Conservation (phyloP, 2,329 filamentous ascomycete genomes). For the Pseudonectria buxi region DNA sequence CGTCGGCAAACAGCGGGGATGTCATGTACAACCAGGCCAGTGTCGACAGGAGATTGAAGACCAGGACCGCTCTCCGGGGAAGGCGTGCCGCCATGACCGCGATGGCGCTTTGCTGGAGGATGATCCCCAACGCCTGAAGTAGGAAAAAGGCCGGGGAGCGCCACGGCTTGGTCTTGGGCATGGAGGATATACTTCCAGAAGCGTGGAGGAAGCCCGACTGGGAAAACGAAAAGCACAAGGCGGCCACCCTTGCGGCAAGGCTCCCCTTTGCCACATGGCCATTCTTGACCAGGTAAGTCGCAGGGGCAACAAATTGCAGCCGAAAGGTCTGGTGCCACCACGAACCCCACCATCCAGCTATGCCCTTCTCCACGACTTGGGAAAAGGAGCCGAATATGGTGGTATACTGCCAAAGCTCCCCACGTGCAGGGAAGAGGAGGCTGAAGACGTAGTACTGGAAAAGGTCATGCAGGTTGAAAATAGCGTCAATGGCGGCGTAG, state of each 20-base stretch:
- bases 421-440: constrained; percentile 44
- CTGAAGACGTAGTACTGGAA: constrained; percentile 43
- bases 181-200: constrained; percentile 59
- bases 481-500: constrained; percentile 51
- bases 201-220: constrained; percentile 65
- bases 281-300: constrained; percentile 36
- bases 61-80: constrained; percentile 41
- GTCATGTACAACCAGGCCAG: constrained; percentile 63
- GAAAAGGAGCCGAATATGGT: constrained; percentile 48
- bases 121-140: constrained; percentile 59
- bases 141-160: constrained; percentile 63
- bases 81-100: constrained; percentile 27
- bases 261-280: constrained; percentile 33
- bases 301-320: constrained; percentile 58
- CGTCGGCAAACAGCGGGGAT: constrained; percentile 60
- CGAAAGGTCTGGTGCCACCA: constrained; percentile 94
- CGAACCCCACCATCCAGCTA: constrained; percentile 74
- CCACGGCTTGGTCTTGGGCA: constrained; percentile 47
- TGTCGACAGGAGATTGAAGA: constrained; percentile 56
- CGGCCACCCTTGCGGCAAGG: constrained; percentile 14
- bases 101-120: constrained; percentile 45
- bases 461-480: constrained; percentile 56
- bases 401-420: constrained; percentile 47
- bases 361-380: constrained; percentile 58
- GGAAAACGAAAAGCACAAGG: constrained; percentile 43